These are phyloP conservation scores for Lactuca sativa DNA, from an alignment of 129 eudicot genomes.

Conservation along the genomic window DNA sequence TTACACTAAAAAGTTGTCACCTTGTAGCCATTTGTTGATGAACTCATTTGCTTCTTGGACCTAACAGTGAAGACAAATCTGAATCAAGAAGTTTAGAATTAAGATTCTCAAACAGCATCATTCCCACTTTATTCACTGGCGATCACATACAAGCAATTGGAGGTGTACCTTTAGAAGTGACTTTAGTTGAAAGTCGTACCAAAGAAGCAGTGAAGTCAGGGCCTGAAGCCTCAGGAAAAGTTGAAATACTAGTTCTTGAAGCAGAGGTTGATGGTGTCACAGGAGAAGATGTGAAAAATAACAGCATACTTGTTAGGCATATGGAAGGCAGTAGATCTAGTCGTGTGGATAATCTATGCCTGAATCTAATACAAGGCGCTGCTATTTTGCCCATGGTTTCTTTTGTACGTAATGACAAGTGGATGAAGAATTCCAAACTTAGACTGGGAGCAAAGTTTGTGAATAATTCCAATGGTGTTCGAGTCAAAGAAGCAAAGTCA, in stretches of 20 bases:
- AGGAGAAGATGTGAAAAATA: slow-evolving; percentile 41
- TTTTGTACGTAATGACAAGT: slow-evolving; percentile 54
- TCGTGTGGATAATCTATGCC: slow-evolving; percentile 40
- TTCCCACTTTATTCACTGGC: slow-evolving; percentile 63
- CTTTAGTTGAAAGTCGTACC: slow-evolving; percentile 52
- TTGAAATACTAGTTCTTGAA: slow-evolving; percentile 73
- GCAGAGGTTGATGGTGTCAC: slow-evolving; percentile 63
- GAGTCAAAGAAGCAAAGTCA: slow-evolving; percentile 70
- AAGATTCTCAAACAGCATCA: slow-evolving; percentile 45
- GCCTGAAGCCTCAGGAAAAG: slow-evolving; percentile 61
- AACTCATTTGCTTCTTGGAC: slow-evolving; percentile 37
- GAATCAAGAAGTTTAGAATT: slow-evolving; percentile 61
- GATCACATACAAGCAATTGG: slow-evolving; percentile 65
- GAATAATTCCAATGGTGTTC: slow-evolving; percentile 41
- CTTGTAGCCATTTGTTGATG: not conserved
- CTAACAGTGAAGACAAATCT: slow-evolving; percentile 34
- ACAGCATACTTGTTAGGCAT: slow-evolving; percentile 46
- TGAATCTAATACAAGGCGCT: slow-evolving; percentile 50
- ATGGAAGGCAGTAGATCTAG: slow-evolving; percentile 65
- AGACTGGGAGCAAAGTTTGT: slow-evolving; percentile 72
- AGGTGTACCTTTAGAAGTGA: slow-evolving; percentile 39
- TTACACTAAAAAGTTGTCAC: not conserved
- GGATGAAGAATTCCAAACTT: slow-evolving; percentile 67
- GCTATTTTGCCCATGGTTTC: slow-evolving; percentile 52
- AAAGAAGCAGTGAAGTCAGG: slow-evolving; percentile 55